A percentile compares a stretch with the other conserved stretches of the same genome.
Conservation (phyloP, 1,284 basidiomycete genomes). For the Ganoderma boninense region DNA sequence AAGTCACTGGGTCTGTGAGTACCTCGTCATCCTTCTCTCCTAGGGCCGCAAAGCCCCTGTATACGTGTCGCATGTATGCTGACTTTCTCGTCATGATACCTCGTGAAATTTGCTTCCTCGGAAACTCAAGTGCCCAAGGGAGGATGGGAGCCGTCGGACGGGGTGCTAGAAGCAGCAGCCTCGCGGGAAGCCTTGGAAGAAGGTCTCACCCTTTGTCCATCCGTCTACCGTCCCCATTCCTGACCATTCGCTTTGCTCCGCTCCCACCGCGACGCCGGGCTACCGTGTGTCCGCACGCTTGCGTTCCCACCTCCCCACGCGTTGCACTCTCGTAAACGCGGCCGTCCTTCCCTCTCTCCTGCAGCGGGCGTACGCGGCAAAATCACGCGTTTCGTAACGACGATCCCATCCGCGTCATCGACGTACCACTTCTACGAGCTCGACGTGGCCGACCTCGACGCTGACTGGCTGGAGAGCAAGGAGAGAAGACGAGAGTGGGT, state of each 20-base stretch:
- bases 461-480: slow-evolving; percentile 78
- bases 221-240: slow-evolving; percentile 68
- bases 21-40: slow-evolving; percentile 17
- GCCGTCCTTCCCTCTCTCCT: slow-evolving; percentile 22
- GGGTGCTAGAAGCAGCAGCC: slow-evolving; percentile 81
- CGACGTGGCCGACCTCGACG: slow-evolving; percentile 76
- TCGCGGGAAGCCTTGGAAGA: slow-evolving; percentile 90
- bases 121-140: slow-evolving; percentile 77
- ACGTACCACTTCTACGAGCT: slow-evolving; percentile 90
- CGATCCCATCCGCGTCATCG: slow-evolving; percentile 76
- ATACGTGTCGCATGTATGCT: slow-evolving; percentile 21
- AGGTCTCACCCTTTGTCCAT: slow-evolving; percentile 87
- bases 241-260: slow-evolving; percentile 47
- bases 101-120: background rate
- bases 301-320: background rate
- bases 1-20: slow-evolving; percentile 87
- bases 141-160: slow-evolving; percentile 84
- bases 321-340: background rate
- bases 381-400: slow-evolving; percentile 80
- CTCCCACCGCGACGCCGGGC: slow-evolving; percentile 32
- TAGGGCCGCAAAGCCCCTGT: slow-evolving; percentile 21
- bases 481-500: slow-evolving; percentile 86
- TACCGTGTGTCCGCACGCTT: slow-evolving; percentile 15
- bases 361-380: slow-evolving; percentile 83
- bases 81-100: slow-evolving; percentile 1